phyloP scores from a whole-genome alignment of 805 yeast genomes.

The Lachancea cidri region DNA sequence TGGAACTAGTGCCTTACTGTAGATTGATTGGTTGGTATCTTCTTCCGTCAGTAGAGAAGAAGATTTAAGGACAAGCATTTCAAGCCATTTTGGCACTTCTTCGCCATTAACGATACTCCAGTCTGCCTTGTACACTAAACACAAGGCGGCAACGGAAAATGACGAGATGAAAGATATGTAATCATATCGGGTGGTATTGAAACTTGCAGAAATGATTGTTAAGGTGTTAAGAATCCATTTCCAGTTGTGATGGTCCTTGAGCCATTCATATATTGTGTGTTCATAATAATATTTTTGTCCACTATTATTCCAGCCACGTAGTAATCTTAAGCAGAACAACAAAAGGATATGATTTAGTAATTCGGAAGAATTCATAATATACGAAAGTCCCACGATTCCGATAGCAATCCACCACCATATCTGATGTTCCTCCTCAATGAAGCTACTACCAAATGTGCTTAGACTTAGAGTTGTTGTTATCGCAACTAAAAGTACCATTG shows the following conservation, averaged over 20 bases:
- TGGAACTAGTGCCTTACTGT: constrained; percentile 32
- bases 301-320: constrained; percentile 82
- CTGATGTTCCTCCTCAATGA: constrained; percentile 95
- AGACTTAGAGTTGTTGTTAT: constrained; percentile 39
- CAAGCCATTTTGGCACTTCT: constrained; percentile 39
- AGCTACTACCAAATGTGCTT: constrained; percentile 77
- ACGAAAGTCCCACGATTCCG: constrained; percentile 21
- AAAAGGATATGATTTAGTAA: constrained; percentile 13
- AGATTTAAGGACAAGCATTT: constrained; percentile 16
- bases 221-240: constrained; percentile 46
- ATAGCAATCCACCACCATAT: constrained; percentile 83
- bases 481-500: constrained; percentile 15
- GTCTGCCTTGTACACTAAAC: constrained; percentile 50
- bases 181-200: constrained; percentile 19
- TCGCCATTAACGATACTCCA: constrained; percentile 54
- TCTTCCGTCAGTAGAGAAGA: constrained; percentile 6
- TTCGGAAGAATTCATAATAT: constrained; percentile 8
- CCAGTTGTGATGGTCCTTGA: constrained; percentile 32
- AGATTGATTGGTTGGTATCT: constrained; percentile 21
- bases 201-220: constrained; percentile 34
- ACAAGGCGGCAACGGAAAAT: constrained; percentile 41
- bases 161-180: constrained; percentile 41
- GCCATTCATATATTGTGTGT: constrained; percentile 42
- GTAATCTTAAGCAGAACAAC: constrained; percentile 43
- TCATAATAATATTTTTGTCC: constrained; percentile 74